Base-by-base conservation (phyloP, 148 eudicot species). In the Rheum nobile region DNA sequence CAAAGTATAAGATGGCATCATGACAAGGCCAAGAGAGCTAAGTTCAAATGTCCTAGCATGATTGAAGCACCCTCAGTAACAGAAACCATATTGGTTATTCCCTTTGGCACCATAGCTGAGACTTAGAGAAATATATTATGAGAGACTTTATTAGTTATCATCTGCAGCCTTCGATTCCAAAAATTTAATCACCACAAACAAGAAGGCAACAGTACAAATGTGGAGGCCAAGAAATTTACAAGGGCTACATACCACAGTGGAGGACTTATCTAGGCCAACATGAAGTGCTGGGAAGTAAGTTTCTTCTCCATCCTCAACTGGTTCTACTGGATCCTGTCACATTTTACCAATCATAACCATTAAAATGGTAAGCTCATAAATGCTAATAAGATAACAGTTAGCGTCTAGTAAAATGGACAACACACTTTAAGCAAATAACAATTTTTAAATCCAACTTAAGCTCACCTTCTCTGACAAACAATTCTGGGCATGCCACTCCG, bases 401-500 rank as follows among this genome's bases (percentile, higher is more conserved):
- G 29, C 29, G 2, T 24, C 63, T 55, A 21, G 63, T 8, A 9
- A 65, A 26, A 32, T 63, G 22, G 22, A 63, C 21, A 65, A n/a
- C 70, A 65, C 70, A 65, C 21, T 34, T 6, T 65, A 65, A 6
- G 39, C 10, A 65, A 32, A 16, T 26, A 31, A 28, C 35, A 61
- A 32, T 19, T 32, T 16, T 8, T 65, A 1, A 65, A 31, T 7
- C 41, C 21, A 65, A 32, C 39, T 31, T 41, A 73, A 41, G 67
- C 75, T 75, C 72, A 84, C 86, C 61, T 84, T 74, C 59, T 50
- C 72, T 52, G 74, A 71, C 35, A 73, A 31, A 47, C 74, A 79
- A 41, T 84, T 38, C 73, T 77, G 76, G 54, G 84, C 75, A 72
- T 84, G 86, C 86, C 86, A 84, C 59, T 84, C 79, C 29, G 86